Conservation (phyloP, 139 green algal genomes). For the Chlorella sp. region DNA sequence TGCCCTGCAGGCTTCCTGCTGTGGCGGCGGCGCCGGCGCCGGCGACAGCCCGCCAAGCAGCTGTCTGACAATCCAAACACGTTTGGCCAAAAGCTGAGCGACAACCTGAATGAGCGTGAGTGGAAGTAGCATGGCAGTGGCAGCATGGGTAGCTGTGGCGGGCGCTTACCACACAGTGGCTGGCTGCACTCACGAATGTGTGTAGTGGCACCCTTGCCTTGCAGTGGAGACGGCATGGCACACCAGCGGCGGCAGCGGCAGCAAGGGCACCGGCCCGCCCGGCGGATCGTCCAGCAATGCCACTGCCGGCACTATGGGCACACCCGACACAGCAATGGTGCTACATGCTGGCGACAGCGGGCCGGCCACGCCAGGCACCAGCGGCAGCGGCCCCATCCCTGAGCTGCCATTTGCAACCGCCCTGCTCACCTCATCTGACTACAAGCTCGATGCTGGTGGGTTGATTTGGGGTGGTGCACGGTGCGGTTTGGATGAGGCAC, state of each 20-base stretch:
- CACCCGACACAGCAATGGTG: too few relatives aligned
- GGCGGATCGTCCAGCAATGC: neutral
- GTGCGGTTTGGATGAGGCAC: too few relatives aligned
- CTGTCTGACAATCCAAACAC: neutral
- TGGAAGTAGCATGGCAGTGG: neutral
- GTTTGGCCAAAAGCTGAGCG: neutral
- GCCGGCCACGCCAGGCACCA: neutral
- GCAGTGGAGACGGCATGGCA: neutral
- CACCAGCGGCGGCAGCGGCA: neutral
- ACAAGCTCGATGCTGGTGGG: neutral
- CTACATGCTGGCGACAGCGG: too few relatives aligned
- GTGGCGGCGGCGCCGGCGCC: neutral
- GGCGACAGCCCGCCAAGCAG: neutral
- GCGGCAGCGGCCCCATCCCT: neutral
- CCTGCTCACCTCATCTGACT: neutral
- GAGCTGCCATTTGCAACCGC: conserved; percentile 5
- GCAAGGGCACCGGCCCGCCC: neutral
- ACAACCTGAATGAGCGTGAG: neutral
- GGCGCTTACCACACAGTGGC: neutral
- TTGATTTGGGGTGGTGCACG: too few relatives aligned
- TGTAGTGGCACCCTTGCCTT: neutral
- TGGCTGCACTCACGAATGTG: too few relatives aligned
- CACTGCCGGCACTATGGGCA: too few relatives aligned
- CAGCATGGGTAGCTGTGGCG: neutral
- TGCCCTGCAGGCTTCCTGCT: neutral